Evolutionary conservation across 345 rosid species (phyloP), one percentile per base, ranked within the genome.

Genomic region (Heritiera fomes): DNA sequence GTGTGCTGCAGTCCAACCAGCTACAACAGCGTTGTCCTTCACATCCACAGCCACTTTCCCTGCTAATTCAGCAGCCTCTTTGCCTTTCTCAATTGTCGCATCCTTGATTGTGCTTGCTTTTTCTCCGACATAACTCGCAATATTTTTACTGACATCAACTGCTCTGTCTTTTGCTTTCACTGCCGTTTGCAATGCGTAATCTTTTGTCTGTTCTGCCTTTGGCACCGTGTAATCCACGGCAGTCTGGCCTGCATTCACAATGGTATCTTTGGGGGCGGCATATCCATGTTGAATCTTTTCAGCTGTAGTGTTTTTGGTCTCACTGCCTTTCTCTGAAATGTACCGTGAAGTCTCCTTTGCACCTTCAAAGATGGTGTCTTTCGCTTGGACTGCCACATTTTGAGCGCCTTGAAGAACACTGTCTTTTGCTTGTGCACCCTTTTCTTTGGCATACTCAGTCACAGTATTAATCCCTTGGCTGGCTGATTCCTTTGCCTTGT

Each of bases 1-100:
- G 78, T 95, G 92, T 1, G 93, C 95, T 0, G 94, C 92, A 1
- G 86, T 87, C 97, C 97, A 94, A 3, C 97, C 97, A 3, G 80
- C 89, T 7, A 71, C 88, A 0, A 84, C 87, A 0, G 93, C 88
- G 81, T 77, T 88, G 34, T 95, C 95, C 77, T 89, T 89, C 0
- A 83, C 85, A 11, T 83, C 92, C 23, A 23, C 79, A 0, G 88
- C 87, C 40, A 82, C 82, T 75, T 83, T 81, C 32, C 89, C 95
- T 0, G 91, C 89, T 17, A 86, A 81, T 34, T 81, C 86, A 0
- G 85, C 91, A 0, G 90, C 91, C n/a, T 49, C 90, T 77, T 89
- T 90, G 13, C 90, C 87, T 6, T 79, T 89, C 74, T 89, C 92
- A 72, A 88, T 88, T 0, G 87, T 78, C 14, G 28, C 80, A 58